These are phyloP conservation scores for Colletotrichum sp. DNA, from an alignment of 2,329 filamentous ascomycete genomes.

Conservation along the genomic window DNA sequence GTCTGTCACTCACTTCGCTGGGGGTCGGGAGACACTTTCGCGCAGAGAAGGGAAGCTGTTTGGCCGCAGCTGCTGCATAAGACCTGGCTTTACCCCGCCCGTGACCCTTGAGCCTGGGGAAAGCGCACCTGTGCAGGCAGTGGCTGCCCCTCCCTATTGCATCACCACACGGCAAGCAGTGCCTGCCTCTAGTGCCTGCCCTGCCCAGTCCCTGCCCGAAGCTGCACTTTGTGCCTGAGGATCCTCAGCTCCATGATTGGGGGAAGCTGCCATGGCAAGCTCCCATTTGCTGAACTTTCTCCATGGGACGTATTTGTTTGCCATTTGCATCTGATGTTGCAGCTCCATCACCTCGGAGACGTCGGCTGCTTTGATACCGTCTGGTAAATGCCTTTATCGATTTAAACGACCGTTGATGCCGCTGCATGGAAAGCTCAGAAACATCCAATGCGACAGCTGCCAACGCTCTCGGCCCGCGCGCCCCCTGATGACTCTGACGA, in stretches of 20 bases:
- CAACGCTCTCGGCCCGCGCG: not conserved
- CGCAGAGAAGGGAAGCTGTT: not conserved
- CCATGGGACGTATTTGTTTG: not conserved
- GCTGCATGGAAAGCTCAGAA: not conserved
- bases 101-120: not conserved
- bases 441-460: not conserved
- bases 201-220: not conserved
- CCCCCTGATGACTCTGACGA: not conserved
- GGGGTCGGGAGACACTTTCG: not conserved
- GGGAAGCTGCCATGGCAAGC: not conserved
- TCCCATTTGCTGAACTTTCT: not conserved
- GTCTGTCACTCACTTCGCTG: not conserved
- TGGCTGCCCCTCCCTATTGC: not conserved
- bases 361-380: not conserved
- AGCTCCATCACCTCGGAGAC: not conserved
- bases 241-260: not conserved
- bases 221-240: not conserved
- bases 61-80: not conserved
- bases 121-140: not conserved
- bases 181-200: not conserved
- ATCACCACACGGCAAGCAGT: not conserved
- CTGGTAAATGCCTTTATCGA: not conserved
- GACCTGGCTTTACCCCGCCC: slow-evolving; percentile 5
- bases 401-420: not conserved
- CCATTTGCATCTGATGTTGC: not conserved